Percentiles rank a stretch among this genome's conserved stretches.
These are phyloP conservation scores for Pouteria glomerata DNA, from an alignment of 148 eudicot genomes.

Conservation along the genomic window DNA sequence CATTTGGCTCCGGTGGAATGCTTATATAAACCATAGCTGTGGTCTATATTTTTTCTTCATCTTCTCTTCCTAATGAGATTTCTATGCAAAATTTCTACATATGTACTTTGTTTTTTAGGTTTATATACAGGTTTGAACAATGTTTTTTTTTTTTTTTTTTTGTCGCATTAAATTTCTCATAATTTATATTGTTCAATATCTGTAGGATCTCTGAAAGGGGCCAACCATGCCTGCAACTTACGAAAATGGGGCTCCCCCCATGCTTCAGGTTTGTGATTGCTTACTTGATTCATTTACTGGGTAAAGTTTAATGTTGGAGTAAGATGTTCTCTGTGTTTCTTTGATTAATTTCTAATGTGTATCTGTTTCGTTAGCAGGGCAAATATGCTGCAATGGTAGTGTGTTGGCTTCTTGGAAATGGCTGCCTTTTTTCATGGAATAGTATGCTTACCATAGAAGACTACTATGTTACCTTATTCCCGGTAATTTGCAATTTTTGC, in stretches of 20 bases:
- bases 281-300: not conserved
- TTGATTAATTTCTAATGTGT: not conserved
- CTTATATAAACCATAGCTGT: too few relatives aligned
- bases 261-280: constrained; percentile 6
- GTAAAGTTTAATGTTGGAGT: not conserved
- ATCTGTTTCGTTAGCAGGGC: constrained; percentile 20
- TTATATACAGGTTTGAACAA: too few relatives aligned
- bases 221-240: not conserved
- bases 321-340: not conserved
- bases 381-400: constrained; percentile 25
- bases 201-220: constrained; percentile 2
- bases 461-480: constrained; percentile 31
- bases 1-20: too few relatives aligned
- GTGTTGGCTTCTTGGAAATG: constrained; percentile 41
- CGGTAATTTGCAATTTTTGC: constrained; percentile 19
- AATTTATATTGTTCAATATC: not conserved
- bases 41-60: too few relatives aligned
- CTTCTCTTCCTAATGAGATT: not conserved
- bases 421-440: constrained; percentile 40
- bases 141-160: not conserved
- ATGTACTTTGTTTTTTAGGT: not conserved
- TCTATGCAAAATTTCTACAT: not conserved
- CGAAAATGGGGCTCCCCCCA: constrained; percentile 1
- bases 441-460: constrained; percentile 41
- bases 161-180: not conserved